These are phyloP conservation scores for Fusarium pininemorale DNA, from an alignment of 2,329 filamentous ascomycete species.

Conservation along the genomic window DNA sequence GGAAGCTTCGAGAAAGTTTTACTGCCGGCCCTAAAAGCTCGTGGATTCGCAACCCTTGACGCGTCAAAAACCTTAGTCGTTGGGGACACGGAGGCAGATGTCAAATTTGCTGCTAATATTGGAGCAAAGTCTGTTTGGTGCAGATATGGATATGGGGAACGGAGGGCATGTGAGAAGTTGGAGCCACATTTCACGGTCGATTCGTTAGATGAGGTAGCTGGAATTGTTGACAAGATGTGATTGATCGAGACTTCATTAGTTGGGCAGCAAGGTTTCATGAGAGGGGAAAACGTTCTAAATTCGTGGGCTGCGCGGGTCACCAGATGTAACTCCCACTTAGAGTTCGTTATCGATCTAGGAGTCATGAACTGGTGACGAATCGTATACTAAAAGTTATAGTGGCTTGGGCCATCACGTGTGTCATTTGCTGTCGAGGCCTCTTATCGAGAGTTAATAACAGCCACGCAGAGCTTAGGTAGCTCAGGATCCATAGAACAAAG, in stretches of 20 bases:
- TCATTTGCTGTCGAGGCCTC: neutral
- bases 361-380: neutral
- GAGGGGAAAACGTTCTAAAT: no score
- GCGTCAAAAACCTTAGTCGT: neutral
- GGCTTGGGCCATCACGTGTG: neutral
- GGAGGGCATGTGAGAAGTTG: neutral
- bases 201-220: neutral
- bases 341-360: neutral
- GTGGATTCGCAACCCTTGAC: neutral
- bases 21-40: neutral
- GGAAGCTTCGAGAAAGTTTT: neutral
- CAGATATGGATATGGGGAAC: conserved; percentile 15
- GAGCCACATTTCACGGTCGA: neutral
- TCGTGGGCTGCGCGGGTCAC: no score
- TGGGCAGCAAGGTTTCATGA: no score
- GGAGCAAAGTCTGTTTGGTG: conserved; percentile 15
- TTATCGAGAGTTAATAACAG: neutral
- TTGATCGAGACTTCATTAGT: neutral
- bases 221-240: neutral
- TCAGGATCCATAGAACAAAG: neutral
- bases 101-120: neutral
- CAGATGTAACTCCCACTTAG: neutral
- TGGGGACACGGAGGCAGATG: conserved; percentile 2
- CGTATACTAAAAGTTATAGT: neutral
- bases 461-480: neutral